phyloP scores from a whole-genome alignment of 768 basidiomycete genomes.

The Russula ochroleuca region DNA sequence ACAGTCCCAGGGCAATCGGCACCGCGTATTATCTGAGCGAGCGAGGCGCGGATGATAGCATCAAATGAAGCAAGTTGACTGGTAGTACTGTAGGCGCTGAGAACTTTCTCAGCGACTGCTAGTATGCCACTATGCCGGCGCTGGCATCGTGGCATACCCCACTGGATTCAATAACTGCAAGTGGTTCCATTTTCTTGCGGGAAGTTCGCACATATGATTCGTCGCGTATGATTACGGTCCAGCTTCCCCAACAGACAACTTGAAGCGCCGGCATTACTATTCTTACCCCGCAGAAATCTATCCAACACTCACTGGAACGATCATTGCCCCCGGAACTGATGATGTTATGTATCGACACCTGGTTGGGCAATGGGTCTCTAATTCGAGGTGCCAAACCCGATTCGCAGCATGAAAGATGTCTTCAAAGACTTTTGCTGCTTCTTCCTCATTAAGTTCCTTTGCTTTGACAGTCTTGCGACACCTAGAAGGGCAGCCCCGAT shows the following conservation, averaged over 20 bases:
- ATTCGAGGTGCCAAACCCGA: slow-evolving; percentile 52
- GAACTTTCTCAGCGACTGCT: no score
- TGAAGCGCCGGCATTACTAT: not conserved
- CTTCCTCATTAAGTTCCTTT: slow-evolving; percentile 49
- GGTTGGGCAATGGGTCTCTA: slow-evolving; percentile 39
- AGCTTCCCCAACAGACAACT: no score
- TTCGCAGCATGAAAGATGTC: slow-evolving; percentile 62
- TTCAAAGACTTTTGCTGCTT: slow-evolving; percentile 52
- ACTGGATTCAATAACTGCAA: no score
- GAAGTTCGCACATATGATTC: not conserved
- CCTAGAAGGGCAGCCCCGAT: slow-evolving; percentile 37
- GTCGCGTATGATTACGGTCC: no score
- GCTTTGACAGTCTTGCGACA: slow-evolving; percentile 48
- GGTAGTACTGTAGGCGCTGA: no score
- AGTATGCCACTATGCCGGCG: no score
- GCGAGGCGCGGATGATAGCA: not conserved
- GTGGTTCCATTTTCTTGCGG: not conserved
- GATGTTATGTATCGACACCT: no score
- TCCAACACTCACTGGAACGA: no score
- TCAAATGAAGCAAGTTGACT: not conserved
- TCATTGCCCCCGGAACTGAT: not conserved
- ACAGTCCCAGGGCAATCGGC: not conserved
- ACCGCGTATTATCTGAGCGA: not conserved
- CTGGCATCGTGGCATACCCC: no score
- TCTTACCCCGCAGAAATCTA: not conserved